A percentile compares a stretch with the other conserved stretches of the same genome.
phyloP scores from a whole-genome alignment of 2,329 filamentous ascomycete genomes.

The Lachnellula willkommii region DNA sequence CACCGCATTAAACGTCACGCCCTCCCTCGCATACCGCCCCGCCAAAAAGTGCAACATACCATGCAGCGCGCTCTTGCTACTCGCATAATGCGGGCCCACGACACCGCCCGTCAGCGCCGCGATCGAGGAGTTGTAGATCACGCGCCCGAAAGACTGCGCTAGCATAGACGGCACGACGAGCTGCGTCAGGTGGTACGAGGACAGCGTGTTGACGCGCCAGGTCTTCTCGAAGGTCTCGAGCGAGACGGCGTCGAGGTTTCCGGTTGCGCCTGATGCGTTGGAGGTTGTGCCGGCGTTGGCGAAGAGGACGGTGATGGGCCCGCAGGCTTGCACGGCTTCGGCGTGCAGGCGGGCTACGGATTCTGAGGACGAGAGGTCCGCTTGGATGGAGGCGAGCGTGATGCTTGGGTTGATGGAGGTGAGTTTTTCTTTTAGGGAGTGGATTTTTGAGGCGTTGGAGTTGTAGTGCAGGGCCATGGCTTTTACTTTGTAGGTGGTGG shows the following conservation, averaged over 20 bases:
- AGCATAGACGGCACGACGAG: constrained; percentile 30
- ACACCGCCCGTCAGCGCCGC: constrained; percentile 20
- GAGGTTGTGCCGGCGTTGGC: constrained; percentile 22
- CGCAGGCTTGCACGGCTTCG: neutral
- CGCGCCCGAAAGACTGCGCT: constrained; percentile 34
- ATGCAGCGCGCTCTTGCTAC: constrained; percentile 40
- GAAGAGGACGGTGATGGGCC: constrained; percentile 13
- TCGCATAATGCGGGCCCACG: constrained; percentile 25
- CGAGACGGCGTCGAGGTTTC: constrained; percentile 13
- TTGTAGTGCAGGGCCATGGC: constrained; percentile 5
- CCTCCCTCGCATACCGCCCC: constrained; percentile 37
- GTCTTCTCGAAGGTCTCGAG: constrained; percentile 24
- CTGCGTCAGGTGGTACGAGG: constrained; percentile 21
- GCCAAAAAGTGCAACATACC: constrained; percentile 44
- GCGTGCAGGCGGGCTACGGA: constrained; percentile 1
- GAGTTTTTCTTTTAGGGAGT: neutral
- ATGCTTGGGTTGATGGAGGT: neutral
- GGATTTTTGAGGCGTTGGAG: neutral
- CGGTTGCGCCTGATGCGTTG: constrained; percentile 12
- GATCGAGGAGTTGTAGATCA: constrained; percentile 23
- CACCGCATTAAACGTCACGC: constrained; percentile 44
- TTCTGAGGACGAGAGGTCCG: constrained; percentile 5
- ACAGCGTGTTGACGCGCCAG: constrained; percentile 22
- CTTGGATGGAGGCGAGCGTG: constrained; percentile 1
- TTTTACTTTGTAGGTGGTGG: constrained; percentile 1